These are phyloP conservation scores for Dryadomyces sulphureus DNA, from an alignment of 2,329 filamentous ascomycete species.

Conservation along the genomic window DNA sequence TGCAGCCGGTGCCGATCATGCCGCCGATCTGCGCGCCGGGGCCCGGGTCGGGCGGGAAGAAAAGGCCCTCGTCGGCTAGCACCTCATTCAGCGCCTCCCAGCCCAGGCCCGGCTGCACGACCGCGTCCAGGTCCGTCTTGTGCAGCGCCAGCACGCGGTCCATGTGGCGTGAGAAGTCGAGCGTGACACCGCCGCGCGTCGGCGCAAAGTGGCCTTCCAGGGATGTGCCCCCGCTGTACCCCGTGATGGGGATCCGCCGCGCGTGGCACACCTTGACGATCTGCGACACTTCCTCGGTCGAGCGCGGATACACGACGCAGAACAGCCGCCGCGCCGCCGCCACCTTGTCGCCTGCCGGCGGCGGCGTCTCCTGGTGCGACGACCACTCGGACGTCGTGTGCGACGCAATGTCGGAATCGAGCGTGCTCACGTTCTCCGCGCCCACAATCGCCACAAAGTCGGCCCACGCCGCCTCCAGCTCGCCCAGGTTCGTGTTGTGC, in stretches of 20 bases:
- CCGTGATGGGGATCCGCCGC: conserved; percentile 69
- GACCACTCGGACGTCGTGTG: conserved; percentile 52
- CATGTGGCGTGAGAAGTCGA: conserved; percentile 78
- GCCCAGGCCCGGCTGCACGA: conserved; percentile 68
- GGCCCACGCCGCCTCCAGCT: conserved; percentile 56
- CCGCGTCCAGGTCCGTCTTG: conserved; percentile 60
- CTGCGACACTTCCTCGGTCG: conserved; percentile 69
- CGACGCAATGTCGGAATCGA: conserved; percentile 35
- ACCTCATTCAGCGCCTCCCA: conserved; percentile 79
- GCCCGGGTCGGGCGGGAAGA: conserved; percentile 85
- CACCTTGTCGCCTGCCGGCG: conserved; percentile 4
- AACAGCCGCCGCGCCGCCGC: conserved; percentile 38
- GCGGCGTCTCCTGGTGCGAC: conserved; percentile 27
- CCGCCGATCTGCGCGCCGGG: conserved; percentile 87
- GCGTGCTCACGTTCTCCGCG: conserved; percentile 48
- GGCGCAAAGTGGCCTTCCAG: conserved; percentile 80
- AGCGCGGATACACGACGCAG: conserved; percentile 60
- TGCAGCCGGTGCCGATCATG: conserved; percentile 61
- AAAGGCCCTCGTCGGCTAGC: conserved; percentile 57
- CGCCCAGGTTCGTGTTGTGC: conserved; percentile 44
- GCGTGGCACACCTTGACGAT: conserved; percentile 81
- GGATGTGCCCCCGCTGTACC: conserved; percentile 77
- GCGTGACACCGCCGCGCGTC: conserved; percentile 60
- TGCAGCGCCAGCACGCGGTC: conserved; percentile 64
- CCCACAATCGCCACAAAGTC: conserved; percentile 52